Percentiles rank a stretch among this genome's conserved stretches.
phyloP scores from a whole-genome alignment of 2,329 filamentous ascomycete genomes.

The Dendrostoma leiphaemia region DNA sequence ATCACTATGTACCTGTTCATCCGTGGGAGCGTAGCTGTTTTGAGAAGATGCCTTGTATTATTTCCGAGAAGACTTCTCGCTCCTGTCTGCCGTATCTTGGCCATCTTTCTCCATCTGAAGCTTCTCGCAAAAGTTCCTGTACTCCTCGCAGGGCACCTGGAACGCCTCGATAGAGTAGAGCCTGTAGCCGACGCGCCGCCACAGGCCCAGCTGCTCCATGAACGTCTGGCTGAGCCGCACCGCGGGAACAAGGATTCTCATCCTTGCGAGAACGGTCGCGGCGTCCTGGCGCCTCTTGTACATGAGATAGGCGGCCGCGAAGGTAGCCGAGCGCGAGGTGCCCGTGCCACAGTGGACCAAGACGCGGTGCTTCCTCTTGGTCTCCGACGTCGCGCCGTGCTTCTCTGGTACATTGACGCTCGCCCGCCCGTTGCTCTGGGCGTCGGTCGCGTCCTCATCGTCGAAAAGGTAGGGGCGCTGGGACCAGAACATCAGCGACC shows the following conservation, averaged over 20 bases:
- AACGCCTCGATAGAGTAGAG: slow-evolving; percentile 15
- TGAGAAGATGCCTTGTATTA: too few species aligned
- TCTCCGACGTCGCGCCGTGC: too few species aligned
- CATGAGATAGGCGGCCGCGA: slow-evolving; percentile 25
- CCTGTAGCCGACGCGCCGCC: slow-evolving; percentile 20
- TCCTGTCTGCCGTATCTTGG: too few species aligned
- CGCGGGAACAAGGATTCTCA: neutral
- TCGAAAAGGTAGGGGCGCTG: neutral
- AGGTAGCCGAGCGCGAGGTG: slow-evolving; percentile 22
- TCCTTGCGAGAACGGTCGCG: slow-evolving; percentile 5
- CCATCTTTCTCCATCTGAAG: too few species aligned
- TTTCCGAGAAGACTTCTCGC: too few species aligned
- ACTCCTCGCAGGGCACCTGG: neutral
- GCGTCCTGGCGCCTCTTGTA: slow-evolving; percentile 11
- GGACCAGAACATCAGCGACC: too few species aligned
- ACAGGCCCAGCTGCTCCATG: slow-evolving; percentile 23
- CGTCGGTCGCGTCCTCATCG: neutral
- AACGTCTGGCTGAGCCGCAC: slow-evolving; percentile 21
- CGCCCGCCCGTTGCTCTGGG: neutral
- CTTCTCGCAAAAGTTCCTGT: neutral
- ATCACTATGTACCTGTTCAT: too few species aligned
- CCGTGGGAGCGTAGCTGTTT: too few species aligned
- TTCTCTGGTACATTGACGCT: too few species aligned
- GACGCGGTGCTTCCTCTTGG: slow-evolving; percentile 1
- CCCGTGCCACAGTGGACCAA: slow-evolving; percentile 28